Conservation (phyloP, 73 alveolate species). For the Symbiodinium natans region DNA sequence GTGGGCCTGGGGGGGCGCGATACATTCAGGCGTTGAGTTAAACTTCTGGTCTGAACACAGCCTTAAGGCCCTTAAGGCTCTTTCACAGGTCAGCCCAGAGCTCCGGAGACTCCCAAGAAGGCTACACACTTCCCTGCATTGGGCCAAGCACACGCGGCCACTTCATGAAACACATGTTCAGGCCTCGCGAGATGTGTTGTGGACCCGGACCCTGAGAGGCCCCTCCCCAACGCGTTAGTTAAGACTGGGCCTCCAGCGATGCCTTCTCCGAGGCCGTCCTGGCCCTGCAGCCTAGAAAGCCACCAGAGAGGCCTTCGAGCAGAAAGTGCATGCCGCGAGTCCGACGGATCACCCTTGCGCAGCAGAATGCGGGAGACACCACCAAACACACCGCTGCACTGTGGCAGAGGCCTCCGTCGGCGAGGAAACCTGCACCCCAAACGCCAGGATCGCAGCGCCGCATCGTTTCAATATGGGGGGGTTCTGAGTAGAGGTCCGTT, state of each 20-base stretch:
- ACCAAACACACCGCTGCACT: neutral
- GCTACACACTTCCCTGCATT: neutral
- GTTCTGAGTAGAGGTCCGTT: neutral
- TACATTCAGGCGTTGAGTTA: no score
- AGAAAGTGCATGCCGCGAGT: neutral
- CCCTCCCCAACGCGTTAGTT: neutral
- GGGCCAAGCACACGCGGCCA: neutral
- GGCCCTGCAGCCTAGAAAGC: neutral
- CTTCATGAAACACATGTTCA: neutral
- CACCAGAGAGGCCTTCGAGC: neutral
- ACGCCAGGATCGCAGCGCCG: neutral
- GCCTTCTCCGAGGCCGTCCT: no score
- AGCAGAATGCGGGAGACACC: neutral
- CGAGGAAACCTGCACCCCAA: neutral
- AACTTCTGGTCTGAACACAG: no score
- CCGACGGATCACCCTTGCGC: neutral
- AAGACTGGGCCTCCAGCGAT: neutral
- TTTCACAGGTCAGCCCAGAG: neutral
- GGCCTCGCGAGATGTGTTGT: neutral
- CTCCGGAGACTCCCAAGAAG: neutral
- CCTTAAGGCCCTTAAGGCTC: no score
- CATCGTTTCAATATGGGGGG: neutral
- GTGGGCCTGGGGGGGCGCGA: no score
- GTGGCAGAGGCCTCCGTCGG: neutral
- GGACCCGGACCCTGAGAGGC: neutral